These are phyloP conservation scores for Neurospora sp. DNA, from an alignment of 495 filamentous ascomycete species.

Conservation along the genomic window DNA sequence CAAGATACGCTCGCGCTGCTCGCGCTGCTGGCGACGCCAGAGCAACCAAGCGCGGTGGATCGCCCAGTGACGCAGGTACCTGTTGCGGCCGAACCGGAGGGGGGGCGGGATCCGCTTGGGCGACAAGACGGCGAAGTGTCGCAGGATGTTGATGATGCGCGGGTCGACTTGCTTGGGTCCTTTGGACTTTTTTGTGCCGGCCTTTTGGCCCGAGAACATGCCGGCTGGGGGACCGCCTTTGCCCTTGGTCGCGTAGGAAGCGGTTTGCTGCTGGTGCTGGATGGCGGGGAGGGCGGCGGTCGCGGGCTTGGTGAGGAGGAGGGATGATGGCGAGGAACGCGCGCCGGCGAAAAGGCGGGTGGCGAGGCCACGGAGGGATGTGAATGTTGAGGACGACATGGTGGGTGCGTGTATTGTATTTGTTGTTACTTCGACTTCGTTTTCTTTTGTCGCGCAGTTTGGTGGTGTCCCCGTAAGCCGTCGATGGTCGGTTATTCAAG, in stretches of 20 bases:
- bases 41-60: slow-evolving; percentile 93
- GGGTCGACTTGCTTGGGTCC: slow-evolving; percentile 22
- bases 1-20: slow-evolving; percentile 49
- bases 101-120: slow-evolving; percentile 49
- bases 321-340: slow-evolving; percentile 2
- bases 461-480: not conserved
- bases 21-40: slow-evolving; percentile 53
- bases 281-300: slow-evolving; percentile 1
- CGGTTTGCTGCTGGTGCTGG: not conserved
- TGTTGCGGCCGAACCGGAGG: slow-evolving; percentile 75
- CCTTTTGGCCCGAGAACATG: slow-evolving; percentile 3
- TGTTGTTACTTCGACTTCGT: not conserved
- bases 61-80: slow-evolving; percentile 93
- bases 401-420: not conserved
- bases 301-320: not conserved
- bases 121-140: slow-evolving; percentile 17
- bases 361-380: slow-evolving; percentile 19
- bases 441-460: not conserved
- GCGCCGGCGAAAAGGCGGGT: slow-evolving; percentile 10
- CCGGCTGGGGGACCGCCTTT: not conserved
- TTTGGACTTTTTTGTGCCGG: not conserved
- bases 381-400: slow-evolving; percentile 18
- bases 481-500: not conserved
- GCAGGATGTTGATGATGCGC: slow-evolving; percentile 22
- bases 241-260: not conserved